Conservation (phyloP, 2,329 filamentous ascomycete genomes). For the Xylariaceae sp. region DNA sequence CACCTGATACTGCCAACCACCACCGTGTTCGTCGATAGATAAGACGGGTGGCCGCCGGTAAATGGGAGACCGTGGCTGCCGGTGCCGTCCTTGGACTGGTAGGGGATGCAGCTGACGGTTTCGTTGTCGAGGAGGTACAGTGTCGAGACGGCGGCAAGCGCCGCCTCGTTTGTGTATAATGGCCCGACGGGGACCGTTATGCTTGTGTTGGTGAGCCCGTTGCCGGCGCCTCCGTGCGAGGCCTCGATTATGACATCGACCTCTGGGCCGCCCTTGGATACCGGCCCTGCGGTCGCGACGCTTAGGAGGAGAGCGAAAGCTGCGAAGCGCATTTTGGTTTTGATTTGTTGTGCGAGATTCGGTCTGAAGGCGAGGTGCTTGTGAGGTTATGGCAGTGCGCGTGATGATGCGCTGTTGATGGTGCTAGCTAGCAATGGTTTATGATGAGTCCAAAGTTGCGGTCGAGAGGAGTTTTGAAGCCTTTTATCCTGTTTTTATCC, state of each 20-base stretch:
- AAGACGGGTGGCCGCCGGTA: slow-evolving; percentile 1
- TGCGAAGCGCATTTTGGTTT: slow-evolving; percentile 7
- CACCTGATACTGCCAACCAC: background rate
- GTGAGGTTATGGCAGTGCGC: background rate
- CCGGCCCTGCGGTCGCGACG: background rate
- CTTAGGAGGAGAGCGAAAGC: slow-evolving; percentile 8
- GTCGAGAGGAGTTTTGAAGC: background rate
- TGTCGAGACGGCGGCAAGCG: slow-evolving; percentile 6
- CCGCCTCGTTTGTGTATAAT: background rate
- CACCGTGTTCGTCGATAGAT: background rate
- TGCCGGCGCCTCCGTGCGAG: background rate
- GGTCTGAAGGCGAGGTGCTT: background rate
- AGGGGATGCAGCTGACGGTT: slow-evolving; percentile 2
- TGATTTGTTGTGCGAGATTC: background rate
- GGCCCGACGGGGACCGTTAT: background rate
- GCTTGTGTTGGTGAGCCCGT: background rate
- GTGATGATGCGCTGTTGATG: background rate
- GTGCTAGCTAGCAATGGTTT: background rate
- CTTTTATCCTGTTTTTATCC: background rate
- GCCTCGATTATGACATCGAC: slow-evolving; percentile 2
- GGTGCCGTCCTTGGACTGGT: background rate
- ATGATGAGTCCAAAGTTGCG: background rate
- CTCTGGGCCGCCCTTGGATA: background rate
- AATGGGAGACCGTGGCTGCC: slow-evolving; percentile 4
- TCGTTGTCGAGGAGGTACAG: slow-evolving; percentile 3